Base-by-base conservation (phyloP, 2,329 filamentous ascomycete species). In the Diplodia scrobiculata region DNA sequence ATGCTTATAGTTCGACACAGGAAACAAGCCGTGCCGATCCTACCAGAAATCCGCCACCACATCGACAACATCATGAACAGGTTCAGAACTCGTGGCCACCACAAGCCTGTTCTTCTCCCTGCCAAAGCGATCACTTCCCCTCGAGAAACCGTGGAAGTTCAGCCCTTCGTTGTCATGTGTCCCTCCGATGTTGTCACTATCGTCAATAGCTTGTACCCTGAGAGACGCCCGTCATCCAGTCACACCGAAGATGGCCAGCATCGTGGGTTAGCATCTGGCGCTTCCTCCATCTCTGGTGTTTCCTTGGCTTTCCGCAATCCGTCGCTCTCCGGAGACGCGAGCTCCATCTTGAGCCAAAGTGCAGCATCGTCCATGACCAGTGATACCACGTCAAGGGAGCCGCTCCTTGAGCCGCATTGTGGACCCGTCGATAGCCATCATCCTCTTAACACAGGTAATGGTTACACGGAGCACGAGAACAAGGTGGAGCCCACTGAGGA, bases 121-220 rank as follows among this genome's bases (percentile, higher is more conserved):
- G 89, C 89, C 27, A 85, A 89, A 69, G 90, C 87, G 63, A 87
- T 91, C 68, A 89, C 88, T 5, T 91, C 89, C 3, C 80, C 91
- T 11, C 82, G 89, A 68, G 90, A 92, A 76, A 92, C 89, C n/a
- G 85, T 84, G 21, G 89, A 92, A 76, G 89, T 92, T 10, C 90
- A 90, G 73, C 90, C 89, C 36, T 95, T 92, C 73, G 81, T 96
- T 72, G 89, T 94, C 38, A 79, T 97, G 70, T 91, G 90, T 73
- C 87, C 91, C 41, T 85, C 90, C 48, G 93, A 97, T 75, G 81
- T 96, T 70, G 82, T 90, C 41, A 93, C 91, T 2, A 79, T 96
- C 71, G 86, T 96, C 69, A 91, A 95, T 75, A 89, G 90, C 11
- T 84, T 97, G 14, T 96, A 93, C 73, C 93, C 93, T 0, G 89